phyloP scores from a whole-genome alignment of 192 early-diverging fungal species.

The Martensiomyces pterosporus region DNA sequence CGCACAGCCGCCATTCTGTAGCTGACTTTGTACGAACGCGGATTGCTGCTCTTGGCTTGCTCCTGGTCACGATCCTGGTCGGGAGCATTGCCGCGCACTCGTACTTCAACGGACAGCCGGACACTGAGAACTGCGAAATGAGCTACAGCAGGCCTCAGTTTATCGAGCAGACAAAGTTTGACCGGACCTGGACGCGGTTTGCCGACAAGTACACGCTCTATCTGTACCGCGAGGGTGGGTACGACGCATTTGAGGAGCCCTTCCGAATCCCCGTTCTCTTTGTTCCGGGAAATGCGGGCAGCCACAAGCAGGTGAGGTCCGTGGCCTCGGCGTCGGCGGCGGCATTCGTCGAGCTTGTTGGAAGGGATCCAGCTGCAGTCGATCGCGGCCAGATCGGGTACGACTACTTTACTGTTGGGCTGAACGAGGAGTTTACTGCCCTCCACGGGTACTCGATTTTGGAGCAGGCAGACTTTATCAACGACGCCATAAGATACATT shows the following conservation, averaged over 20 bases:
- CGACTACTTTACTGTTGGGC: constrained; percentile 61
- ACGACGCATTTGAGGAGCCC: constrained; percentile 41
- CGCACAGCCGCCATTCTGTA: background rate
- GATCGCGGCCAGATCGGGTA: constrained; percentile 44
- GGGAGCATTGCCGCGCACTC: constrained; percentile 52
- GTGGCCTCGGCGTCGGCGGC: constrained; percentile 70
- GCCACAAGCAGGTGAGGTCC: constrained; percentile 82
- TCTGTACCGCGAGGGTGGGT: constrained; percentile 68
- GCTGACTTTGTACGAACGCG: constrained; percentile 3
- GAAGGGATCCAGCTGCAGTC: constrained; percentile 7
- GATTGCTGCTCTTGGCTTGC: constrained; percentile 7
- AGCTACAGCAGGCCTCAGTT: constrained; percentile 57
- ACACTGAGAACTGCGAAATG: constrained; percentile 52
- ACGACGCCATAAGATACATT: constrained; percentile 74
- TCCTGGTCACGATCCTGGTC: constrained; percentile 14
- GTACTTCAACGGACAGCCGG: constrained; percentile 61
- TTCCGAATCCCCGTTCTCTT: constrained; percentile 84
- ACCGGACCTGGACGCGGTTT: constrained; percentile 48
- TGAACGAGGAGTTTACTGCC: constrained; percentile 90
- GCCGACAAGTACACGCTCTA: constrained; percentile 74
- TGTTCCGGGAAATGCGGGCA: constrained; percentile 93
- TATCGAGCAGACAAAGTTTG: constrained; percentile 40
- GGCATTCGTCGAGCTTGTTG: constrained; percentile 51
- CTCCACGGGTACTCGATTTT: constrained; percentile 75
- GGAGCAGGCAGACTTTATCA: constrained; percentile 85